Evolutionary conservation across 2,329 filamentous ascomycete genomes (phyloP).

Genomic region (Rhynchosporium secalis): DNA sequence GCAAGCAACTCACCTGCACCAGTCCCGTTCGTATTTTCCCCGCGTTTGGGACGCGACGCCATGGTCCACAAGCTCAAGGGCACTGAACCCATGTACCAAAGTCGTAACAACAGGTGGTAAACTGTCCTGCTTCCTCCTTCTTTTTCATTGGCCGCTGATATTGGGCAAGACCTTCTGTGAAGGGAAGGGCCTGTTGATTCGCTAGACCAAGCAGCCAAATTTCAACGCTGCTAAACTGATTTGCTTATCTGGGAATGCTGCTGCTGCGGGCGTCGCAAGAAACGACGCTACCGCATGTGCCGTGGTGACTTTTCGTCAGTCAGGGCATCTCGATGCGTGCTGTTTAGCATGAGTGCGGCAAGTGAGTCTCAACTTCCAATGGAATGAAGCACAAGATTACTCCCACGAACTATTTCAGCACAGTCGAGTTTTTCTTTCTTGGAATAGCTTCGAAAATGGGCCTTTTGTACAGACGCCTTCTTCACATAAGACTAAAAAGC

Average conservation of each 20-base stretch:
- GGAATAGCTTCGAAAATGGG: background rate
- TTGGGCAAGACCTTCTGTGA: background rate
- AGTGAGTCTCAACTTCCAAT: background rate
- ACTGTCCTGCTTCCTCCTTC: background rate
- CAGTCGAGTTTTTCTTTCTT: background rate
- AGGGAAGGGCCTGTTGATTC: slow-evolving; percentile 8
- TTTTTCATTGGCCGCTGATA: background rate
- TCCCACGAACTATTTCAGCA: slow-evolving; percentile 2
- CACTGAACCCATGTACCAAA: slow-evolving; percentile 11
- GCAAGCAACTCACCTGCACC: background rate
- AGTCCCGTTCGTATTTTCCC: slow-evolving; percentile 6
- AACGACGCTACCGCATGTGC: background rate
- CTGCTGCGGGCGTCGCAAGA: background rate
- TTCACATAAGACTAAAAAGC: slow-evolving; percentile 2
- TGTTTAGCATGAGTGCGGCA: background rate
- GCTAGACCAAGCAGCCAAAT: background rate
- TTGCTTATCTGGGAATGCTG: background rate
- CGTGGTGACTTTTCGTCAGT: background rate
- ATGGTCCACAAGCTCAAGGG: background rate
- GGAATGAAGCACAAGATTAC: background rate
- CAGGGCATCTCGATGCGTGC: slow-evolving; percentile 5
- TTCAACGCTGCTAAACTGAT: slow-evolving; percentile 10
- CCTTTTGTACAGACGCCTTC: background rate
- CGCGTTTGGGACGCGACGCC: background rate
- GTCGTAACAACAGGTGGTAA: slow-evolving; percentile 1